phyloP scores from a whole-genome alignment of 371 early-diverging fungal species.

The Actinomortierella ambigua region DNA sequence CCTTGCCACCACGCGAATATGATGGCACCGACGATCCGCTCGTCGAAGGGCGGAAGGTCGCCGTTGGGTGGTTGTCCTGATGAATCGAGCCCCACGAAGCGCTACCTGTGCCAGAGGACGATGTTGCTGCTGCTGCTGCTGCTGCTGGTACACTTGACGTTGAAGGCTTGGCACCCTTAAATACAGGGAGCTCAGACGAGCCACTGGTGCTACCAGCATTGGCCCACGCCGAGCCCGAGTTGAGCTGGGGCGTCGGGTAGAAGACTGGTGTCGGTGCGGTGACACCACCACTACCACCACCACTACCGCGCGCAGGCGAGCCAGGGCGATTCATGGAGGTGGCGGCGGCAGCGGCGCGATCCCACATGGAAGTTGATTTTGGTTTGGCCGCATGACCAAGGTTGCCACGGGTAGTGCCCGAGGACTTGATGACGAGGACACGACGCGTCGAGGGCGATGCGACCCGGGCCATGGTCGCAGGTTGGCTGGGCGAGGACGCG shows the following conservation, averaged over 20 bases:
- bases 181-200: not conserved
- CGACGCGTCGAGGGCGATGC: constrained; percentile 48
- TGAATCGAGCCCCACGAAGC: constrained; percentile 32
- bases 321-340: constrained; percentile 26
- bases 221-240: constrained; percentile 53
- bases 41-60: constrained; percentile 27
- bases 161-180: not conserved
- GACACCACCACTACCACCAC: no score
- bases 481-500: constrained; percentile 10
- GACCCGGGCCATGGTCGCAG: constrained; percentile 46
- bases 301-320: constrained; percentile 21
- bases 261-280: constrained; percentile 26
- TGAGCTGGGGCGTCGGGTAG: constrained; percentile 43
- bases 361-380: constrained; percentile 53
- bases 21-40: not conserved
- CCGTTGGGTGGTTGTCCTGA: not conserved
- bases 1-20: no score
- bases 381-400: constrained; percentile 38
- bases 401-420: constrained; percentile 51
- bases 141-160: constrained; percentile 1
- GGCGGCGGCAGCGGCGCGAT: constrained; percentile 52
- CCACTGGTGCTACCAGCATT: not conserved
- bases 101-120: constrained; percentile 2
- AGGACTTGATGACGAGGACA: constrained; percentile 55
- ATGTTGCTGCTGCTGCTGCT: constrained; percentile 6